phyloP scores from a whole-genome alignment of 2,329 filamentous ascomycete genomes.

The Cladosporium austrohemisphaericum region DNA sequence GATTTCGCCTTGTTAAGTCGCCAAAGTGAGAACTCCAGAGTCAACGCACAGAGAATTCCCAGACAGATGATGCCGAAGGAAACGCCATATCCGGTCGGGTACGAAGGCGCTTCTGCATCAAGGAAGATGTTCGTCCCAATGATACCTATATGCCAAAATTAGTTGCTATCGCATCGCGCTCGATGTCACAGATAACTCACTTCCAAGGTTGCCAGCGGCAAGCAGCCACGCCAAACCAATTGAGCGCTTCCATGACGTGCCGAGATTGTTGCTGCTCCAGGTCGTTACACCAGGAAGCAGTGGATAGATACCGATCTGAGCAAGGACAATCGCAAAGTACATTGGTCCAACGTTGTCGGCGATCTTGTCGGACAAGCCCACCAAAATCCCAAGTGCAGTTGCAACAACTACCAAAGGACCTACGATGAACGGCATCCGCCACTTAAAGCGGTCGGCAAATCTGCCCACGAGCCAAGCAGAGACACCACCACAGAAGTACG shows the following conservation, averaged over 20 bases:
- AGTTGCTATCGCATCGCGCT: no score
- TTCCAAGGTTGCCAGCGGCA: slow-evolving; percentile 28
- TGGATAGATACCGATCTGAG: slow-evolving; percentile 29
- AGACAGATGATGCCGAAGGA: slow-evolving; percentile 21
- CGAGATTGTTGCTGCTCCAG: slow-evolving; percentile 32
- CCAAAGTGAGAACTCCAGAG: slow-evolving; percentile 21
- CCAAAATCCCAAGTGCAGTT: slow-evolving; percentile 27
- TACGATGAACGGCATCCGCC: slow-evolving; percentile 32
- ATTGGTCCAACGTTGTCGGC: slow-evolving; percentile 16
- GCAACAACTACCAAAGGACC: slow-evolving; percentile 17
- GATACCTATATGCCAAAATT: slow-evolving; percentile 25
- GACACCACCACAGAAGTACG: slow-evolving; percentile 30
- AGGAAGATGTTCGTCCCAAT: slow-evolving; percentile 39
- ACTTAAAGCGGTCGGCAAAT: slow-evolving; percentile 30
- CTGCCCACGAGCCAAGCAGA: slow-evolving; percentile 27
- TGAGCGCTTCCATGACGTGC: slow-evolving; percentile 33
- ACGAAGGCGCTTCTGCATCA: slow-evolving; percentile 40
- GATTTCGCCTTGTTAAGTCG: slow-evolving; percentile 34
- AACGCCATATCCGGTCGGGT: slow-evolving; percentile 46
- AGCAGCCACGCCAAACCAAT: slow-evolving; percentile 39
- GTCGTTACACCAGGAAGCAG: slow-evolving; percentile 27
- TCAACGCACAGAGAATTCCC: slow-evolving; percentile 24
- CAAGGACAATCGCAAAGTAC: slow-evolving; percentile 30
- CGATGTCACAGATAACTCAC: no score
- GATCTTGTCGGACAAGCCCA: slow-evolving; percentile 17